A percentile compares a stretch with the other conserved stretches of the same genome.
Evolutionary conservation across 2,329 filamentous ascomycete genomes (phyloP).

Genomic region (Paraphoma sp.): DNA sequence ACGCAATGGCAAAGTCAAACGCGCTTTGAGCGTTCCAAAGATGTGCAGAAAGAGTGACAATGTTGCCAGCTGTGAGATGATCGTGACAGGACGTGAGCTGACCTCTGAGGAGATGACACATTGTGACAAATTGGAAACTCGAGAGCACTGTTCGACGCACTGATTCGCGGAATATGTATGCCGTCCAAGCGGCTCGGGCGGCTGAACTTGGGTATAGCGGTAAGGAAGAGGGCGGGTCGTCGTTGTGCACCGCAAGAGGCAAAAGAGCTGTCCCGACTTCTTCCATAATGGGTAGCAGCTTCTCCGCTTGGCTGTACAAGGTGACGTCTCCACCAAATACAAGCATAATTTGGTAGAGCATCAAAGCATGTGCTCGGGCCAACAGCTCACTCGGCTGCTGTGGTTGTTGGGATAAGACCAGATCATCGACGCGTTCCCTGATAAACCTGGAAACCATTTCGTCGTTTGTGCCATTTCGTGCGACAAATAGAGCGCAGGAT

Average conservation of each 20-base stretch:
- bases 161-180: constrained; percentile 63
- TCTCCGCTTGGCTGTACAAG: constrained; percentile 23
- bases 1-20: constrained; percentile 40
- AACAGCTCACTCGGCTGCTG: constrained; percentile 25
- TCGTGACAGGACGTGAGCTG: constrained; percentile 18
- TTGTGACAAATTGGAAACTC: constrained; percentile 53
- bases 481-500: constrained; percentile 60
- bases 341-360: constrained; percentile 39
- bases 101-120: constrained; percentile 29
- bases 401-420: constrained; percentile 41
- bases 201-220: constrained; percentile 50
- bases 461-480: constrained; percentile 58
- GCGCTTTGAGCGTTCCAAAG: constrained; percentile 38
- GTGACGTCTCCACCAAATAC: constrained; percentile 33
- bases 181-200: constrained; percentile 54
- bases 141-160: constrained; percentile 60
- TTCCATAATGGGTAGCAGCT: constrained; percentile 24
- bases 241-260: constrained; percentile 13
- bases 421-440: constrained; percentile 52
- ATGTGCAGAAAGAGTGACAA: constrained; percentile 33
- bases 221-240: constrained; percentile 27
- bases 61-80: constrained; percentile 10
- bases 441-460: constrained; percentile 59
- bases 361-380: constrained; percentile 35
- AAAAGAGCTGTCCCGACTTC: constrained; percentile 11